A percentile compares a stretch with the other conserved stretches of the same genome.
phyloP scores from a whole-genome alignment of 2,329 filamentous ascomycete genomes.

The Sclerotinia borealis region DNA sequence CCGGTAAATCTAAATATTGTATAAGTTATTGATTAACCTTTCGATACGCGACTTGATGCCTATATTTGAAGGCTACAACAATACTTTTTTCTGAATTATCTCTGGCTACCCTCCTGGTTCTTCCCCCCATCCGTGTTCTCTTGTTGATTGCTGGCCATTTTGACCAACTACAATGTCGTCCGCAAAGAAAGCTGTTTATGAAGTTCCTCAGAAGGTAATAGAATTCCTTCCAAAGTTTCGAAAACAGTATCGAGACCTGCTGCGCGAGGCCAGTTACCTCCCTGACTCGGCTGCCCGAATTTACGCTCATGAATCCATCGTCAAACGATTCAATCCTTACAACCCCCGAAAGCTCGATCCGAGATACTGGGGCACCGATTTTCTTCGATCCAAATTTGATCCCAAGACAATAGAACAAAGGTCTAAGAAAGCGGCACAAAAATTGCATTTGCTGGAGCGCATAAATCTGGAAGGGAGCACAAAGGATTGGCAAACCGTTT shows the following conservation, averaged over 20 bases:
- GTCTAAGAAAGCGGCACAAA: constrained; percentile 35
- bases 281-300: constrained; percentile 43
- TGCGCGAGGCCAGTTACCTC: constrained; percentile 56
- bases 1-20: too few species aligned
- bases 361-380: constrained; percentile 3
- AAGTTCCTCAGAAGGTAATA: neutral
- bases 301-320: constrained; percentile 40
- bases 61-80: neutral
- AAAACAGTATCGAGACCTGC: constrained; percentile 52
- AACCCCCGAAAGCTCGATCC: neutral
- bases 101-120: neutral
- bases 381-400: neutral
- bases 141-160: neutral
- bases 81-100: neutral
- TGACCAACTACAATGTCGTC: neutral
- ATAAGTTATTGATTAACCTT: too few species aligned
- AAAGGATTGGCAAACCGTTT: constrained; percentile 41
- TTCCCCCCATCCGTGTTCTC: neutral
- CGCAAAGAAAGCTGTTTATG: neutral
- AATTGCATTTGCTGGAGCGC: constrained; percentile 38
- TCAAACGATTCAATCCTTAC: constrained; percentile 39
- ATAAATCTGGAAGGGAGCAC: constrained; percentile 46
- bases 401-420: neutral
- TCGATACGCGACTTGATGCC: neutral
- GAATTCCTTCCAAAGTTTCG: constrained; percentile 1